phyloP scores from a whole-genome alignment of 2,329 filamentous ascomycete genomes.

The Penicillium oxalicum region DNA sequence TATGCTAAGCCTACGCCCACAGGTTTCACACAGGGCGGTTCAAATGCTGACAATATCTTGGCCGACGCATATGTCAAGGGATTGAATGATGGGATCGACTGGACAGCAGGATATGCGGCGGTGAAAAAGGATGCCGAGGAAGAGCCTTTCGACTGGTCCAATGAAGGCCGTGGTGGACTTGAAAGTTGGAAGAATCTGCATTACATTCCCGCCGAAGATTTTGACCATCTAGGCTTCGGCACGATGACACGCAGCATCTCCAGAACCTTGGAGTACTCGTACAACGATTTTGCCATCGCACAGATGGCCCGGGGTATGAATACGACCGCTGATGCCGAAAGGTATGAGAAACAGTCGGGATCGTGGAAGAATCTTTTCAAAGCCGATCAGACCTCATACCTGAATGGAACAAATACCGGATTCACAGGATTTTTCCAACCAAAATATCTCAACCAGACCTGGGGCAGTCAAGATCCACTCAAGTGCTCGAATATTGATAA shows the following conservation, averaged over 20 bases:
- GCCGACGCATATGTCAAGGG: slow-evolving; percentile 65
- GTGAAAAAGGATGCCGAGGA: slow-evolving; percentile 64
- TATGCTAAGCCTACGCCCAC: neutral
- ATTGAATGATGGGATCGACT: slow-evolving; percentile 56
- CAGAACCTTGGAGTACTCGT: slow-evolving; percentile 68
- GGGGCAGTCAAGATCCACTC: slow-evolving; percentile 58
- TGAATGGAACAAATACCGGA: slow-evolving; percentile 55
- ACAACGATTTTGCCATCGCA: slow-evolving; percentile 65
- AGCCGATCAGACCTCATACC: slow-evolving; percentile 52
- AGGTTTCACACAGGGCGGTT: slow-evolving; percentile 67
- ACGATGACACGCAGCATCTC: slow-evolving; percentile 65
- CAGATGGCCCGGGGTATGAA: slow-evolving; percentile 56
- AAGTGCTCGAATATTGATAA: slow-evolving; percentile 53
- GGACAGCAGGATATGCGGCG: slow-evolving; percentile 62
- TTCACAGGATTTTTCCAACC: slow-evolving; percentile 70
- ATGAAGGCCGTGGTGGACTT: slow-evolving; percentile 63
- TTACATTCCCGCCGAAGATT: slow-evolving; percentile 66
- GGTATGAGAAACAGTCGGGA: slow-evolving; percentile 53
- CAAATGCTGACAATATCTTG: slow-evolving; percentile 63
- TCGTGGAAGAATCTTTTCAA: slow-evolving; percentile 68
- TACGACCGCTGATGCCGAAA: slow-evolving; percentile 49
- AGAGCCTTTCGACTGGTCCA: slow-evolving; percentile 64
- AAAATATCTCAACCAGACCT: slow-evolving; percentile 61
- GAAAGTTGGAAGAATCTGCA: slow-evolving; percentile 63
- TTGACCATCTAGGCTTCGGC: slow-evolving; percentile 60